Evolutionary conservation across 257 asterid genomes (phyloP), one percentile per base, ranked within the genome.

Genomic region (Henckelia pumila): DNA sequence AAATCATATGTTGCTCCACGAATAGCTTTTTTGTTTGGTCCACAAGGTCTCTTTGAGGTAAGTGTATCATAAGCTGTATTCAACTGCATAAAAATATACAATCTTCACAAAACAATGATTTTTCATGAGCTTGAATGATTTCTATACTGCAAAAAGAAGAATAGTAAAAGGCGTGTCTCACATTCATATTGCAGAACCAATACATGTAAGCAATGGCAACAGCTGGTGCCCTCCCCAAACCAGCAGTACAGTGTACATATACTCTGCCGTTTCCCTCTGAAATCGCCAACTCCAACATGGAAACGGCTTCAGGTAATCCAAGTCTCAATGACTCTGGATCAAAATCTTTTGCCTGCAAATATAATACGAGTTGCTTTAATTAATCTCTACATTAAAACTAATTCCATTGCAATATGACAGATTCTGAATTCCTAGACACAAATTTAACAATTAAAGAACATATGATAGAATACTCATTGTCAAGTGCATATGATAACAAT

Each of bases 211-310:
- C 97, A 76, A 92, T 92, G 65, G 95, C 94, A 66, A 86, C 87
- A 49, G 97, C 97, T 4, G 98, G 97, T 24, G 96, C 97, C 82
- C 98, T 79, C 57, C 97, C 97, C 81, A 92, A 71, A 72, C 98
- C 98, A 70, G 98, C 98, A 6, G 98, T 86, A 77, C 97, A 92
- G 76, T 92, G 98, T 20, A 92, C 89, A 58, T 92, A 92, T 0
- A 75, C 87, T 80, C 83, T 83, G 75, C 97, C 96, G 16, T 81
- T 86, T n/a, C 89, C 94, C 77, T 92, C 95, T 25, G 83, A 81
- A 67, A 89, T 73, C 6, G 96, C 96, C 86, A 93, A 69, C 49
- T 88, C 96, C 75, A 92, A 60, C 8, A 76, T 83, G 16, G 96
- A 87, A 75, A 88, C 97, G 0, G 96, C 97, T 74, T 75, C 73